Percentiles rank a stretch among this genome's conserved stretches.
phyloP scores from a whole-genome alignment of 2,329 filamentous ascomycete species.

The Dryadomyces sulphureus region DNA sequence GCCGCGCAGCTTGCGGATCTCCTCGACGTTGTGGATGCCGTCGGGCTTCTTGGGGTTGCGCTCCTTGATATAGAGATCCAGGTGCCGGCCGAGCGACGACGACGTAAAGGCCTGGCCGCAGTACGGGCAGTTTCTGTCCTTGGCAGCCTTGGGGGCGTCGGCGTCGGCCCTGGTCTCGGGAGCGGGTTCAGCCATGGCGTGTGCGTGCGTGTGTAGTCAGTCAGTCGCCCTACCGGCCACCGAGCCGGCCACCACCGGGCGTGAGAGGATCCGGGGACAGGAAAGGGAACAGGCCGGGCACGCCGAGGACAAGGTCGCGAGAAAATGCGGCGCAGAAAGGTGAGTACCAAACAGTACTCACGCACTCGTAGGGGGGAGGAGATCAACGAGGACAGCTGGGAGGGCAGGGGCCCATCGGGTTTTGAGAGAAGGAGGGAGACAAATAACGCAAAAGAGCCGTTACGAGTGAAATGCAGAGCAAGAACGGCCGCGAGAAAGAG shows the following conservation, averaged over 20 bases:
- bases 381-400: background rate
- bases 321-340: background rate
- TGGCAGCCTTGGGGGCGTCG: constrained; percentile 38
- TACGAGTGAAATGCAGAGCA: background rate
- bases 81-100: constrained; percentile 80
- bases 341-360: no score
- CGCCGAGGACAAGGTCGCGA: background rate
- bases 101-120: constrained; percentile 86
- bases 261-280: background rate
- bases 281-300: background rate
- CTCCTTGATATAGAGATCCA: constrained; percentile 86
- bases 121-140: constrained; percentile 81
- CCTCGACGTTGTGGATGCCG: constrained; percentile 78
- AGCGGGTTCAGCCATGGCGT: constrained; percentile 2
- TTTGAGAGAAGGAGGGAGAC: no score
- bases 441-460: background rate
- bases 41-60: constrained; percentile 83
- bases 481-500: background rate
- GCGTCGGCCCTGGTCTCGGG: constrained; percentile 15
- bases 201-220: no score
- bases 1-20: constrained; percentile 70
- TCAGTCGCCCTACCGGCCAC: background rate
- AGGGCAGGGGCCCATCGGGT: background rate
- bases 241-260: background rate
- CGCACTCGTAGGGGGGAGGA: no score